Conservation (phyloP, 1,284 basidiomycete species). For the Stygiomarasmius scandens region DNA sequence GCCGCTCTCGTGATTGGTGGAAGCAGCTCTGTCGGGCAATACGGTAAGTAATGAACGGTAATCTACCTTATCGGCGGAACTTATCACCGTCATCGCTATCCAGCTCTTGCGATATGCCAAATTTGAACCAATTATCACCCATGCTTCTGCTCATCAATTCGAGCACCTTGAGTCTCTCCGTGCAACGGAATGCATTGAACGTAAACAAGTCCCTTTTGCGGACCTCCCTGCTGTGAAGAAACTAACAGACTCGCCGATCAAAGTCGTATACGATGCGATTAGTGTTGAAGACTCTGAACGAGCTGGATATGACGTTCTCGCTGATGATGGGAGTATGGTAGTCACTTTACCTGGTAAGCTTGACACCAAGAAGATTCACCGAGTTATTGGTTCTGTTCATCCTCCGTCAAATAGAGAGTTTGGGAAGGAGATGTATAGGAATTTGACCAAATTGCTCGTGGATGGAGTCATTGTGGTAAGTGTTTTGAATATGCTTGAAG, state of each 20-base stretch:
- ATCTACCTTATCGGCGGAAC: background rate
- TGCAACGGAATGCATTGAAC: constrained; percentile 42
- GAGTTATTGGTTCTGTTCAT: background rate
- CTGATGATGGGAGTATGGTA: constrained; percentile 1
- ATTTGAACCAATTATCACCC: constrained; percentile 40
- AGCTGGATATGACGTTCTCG: background rate
- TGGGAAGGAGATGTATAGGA: background rate
- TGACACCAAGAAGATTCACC: background rate
- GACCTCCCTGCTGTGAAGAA: background rate
- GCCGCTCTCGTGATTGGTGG: constrained; percentile 30
- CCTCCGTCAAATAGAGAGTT: background rate
- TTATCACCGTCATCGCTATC: constrained; percentile 25
- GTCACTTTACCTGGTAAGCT: background rate
- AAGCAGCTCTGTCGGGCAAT: constrained; percentile 30
- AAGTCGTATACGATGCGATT: background rate
- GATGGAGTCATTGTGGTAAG: background rate
- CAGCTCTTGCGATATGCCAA: constrained; percentile 44
- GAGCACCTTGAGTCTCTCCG: constrained; percentile 40
- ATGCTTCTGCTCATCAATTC: constrained; percentile 38
- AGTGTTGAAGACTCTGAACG: background rate
- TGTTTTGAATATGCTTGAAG: background rate
- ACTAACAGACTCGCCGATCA: background rate
- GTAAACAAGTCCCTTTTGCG: constrained; percentile 12
- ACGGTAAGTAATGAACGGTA: constrained; percentile 19
- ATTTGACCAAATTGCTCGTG: background rate